These are phyloP conservation scores for Aureobasidium mangrovei DNA, from an alignment of 2,329 filamentous ascomycete species.

Conservation along the genomic window DNA sequence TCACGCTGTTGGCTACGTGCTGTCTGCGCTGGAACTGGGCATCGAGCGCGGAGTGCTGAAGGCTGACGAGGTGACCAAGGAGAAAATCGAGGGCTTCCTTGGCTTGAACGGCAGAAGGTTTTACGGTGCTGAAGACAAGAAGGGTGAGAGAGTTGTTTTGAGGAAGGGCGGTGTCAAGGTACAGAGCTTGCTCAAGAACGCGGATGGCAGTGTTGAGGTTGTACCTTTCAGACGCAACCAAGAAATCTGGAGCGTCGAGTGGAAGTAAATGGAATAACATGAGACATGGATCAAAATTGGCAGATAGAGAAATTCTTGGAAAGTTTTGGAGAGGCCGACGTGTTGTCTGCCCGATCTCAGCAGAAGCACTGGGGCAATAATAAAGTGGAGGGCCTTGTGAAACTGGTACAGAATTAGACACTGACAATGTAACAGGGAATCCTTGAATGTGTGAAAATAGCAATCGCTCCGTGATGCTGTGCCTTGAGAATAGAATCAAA, in stretches of 20 bases:
- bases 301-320: background rate
- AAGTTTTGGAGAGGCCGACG: background rate
- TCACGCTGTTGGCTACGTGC: constrained; percentile 55
- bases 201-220: constrained; percentile 47
- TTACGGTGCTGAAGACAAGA: constrained; percentile 42
- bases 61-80: constrained; percentile 46
- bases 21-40: constrained; percentile 57
- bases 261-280: constrained; percentile 21
- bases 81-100: constrained; percentile 50
- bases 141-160: constrained; percentile 46
- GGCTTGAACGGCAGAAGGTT: constrained; percentile 49
- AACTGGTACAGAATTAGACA: too few species aligned
- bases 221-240: constrained; percentile 58
- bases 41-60: constrained; percentile 46
- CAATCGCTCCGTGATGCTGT: too few species aligned
- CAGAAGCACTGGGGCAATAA: too few species aligned
- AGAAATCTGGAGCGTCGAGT: constrained; percentile 48
- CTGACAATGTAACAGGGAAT: too few species aligned
- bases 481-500: too few species aligned
- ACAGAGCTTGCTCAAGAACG: constrained; percentile 44
- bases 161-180: constrained; percentile 49
- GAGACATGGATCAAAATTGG: background rate
- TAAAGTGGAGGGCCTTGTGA: too few species aligned
- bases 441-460: too few species aligned
- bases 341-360: too few species aligned